Evolutionary conservation across 2,329 filamentous ascomycete genomes (phyloP), one percentile per base, ranked within the genome.

Genomic region (Diaporthe citri): DNA sequence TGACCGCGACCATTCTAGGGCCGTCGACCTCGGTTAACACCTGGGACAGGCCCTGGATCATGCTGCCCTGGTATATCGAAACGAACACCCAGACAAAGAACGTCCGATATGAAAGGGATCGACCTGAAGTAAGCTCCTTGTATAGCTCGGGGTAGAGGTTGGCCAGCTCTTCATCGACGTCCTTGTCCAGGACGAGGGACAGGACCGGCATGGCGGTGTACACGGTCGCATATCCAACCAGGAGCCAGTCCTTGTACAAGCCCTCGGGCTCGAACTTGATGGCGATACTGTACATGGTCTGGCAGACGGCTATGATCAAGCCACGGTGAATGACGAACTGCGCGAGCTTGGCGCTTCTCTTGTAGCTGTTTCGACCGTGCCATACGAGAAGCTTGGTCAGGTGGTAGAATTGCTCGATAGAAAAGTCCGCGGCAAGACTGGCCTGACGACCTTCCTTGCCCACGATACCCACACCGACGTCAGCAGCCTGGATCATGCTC

Each of bases 241-340:
- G 91, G 20, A 99, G 90, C 96, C 96, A 99, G 82, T 98, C 95
- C 86, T 93, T 95, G 88, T 98, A 99, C 12, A 99, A 87, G 41
- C 96, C 97, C 79, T 97, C 95, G 0, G 97, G 97, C 82, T 98
- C 95, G 82, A 98, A 98, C 76, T 93, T 91, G 75, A 95, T 93
- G 8, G 96, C 96, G 76, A 98, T 97, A 82, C 94, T 97, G 87
- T 96, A 99, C 89, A 99, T 95, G 0, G 97, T 98, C 86, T 99
- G 97, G 80, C 96, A 98, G 39, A 98, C 95, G 72, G 92, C 93
- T 81, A 99, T 97, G 80, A 99, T 98, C 59, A 99, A 87, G 69
- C 97, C 97, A 80, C 97, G 94, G 82, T 99, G 97, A 80, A 99
- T 99, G 80, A 99, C 96, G 84, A 99, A 99, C 83, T 98, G 97